These are phyloP conservation scores for Rubia balearica DNA, from an alignment of 305 asterid species.

Conservation along the genomic window DNA sequence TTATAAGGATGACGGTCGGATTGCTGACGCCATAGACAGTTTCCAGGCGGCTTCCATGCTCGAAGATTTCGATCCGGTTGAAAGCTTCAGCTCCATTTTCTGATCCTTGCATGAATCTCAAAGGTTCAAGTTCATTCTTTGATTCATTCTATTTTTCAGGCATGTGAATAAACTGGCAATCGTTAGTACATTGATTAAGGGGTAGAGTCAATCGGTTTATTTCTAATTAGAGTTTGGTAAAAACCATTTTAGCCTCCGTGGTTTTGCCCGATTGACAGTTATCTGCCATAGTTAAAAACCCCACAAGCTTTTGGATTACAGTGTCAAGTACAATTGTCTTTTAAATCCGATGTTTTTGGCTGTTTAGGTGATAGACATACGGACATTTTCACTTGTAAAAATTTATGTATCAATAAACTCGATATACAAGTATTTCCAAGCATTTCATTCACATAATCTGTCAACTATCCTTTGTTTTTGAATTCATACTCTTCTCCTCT, in stretches of 20 bases:
- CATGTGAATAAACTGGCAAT: slow-evolving; percentile 13
- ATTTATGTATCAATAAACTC: not conserved
- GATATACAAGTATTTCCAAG: not conserved
- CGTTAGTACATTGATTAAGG: not conserved
- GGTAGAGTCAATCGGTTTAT: not conserved
- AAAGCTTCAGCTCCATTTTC: slow-evolving; percentile 60
- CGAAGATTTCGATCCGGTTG: slow-evolving; percentile 81
- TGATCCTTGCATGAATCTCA: slow-evolving; percentile 23
- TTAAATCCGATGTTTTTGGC: not conserved
- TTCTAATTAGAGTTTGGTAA: not conserved
- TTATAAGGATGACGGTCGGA: slow-evolving; percentile 76
- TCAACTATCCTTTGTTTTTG: too few species aligned
- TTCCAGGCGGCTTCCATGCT: slow-evolving; percentile 96
- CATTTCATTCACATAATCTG: not conserved
- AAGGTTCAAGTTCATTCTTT: slow-evolving; percentile 19
- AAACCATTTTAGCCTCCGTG: not conserved
- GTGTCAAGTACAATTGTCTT: not conserved
- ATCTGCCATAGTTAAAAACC: not conserved
- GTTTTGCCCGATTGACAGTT: not conserved
- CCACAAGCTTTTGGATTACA: not conserved
- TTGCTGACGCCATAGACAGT: slow-evolving; percentile 89
- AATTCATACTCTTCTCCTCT: not conserved
- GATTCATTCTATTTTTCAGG: slow-evolving; percentile 11
- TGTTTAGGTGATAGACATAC: not conserved
- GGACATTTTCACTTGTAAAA: not conserved